Percentiles rank a stretch among this genome's conserved stretches.
Evolutionary conservation across 1,284 basidiomycete genomes (phyloP).

Genomic region (Puccinia polysora): DNA sequence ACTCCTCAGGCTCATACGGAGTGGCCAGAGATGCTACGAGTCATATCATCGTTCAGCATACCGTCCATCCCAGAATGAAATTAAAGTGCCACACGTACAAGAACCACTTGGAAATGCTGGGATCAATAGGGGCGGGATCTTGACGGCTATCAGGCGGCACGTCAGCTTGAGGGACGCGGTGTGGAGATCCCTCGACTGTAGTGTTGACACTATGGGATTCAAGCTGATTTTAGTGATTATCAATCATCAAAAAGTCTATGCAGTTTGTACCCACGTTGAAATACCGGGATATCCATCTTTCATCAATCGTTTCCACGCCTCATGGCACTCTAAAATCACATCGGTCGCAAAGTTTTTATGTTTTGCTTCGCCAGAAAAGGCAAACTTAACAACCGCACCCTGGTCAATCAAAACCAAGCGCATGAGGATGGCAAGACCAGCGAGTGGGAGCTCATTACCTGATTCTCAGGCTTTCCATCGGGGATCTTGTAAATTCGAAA

Average conservation of each 20-base stretch:
- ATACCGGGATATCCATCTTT: constrained; percentile 70
- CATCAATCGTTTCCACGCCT: constrained; percentile 94
- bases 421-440: neutral
- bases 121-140: constrained; percentile 52
- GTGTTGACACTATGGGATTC: constrained; percentile 58
- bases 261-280: constrained; percentile 67
- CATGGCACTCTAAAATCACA: constrained; percentile 97
- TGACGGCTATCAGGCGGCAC: constrained; percentile 68
- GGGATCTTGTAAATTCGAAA: constrained; percentile 57
- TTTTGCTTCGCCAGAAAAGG: constrained; percentile 99
- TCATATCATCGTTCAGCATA: no score
- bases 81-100: constrained; percentile 47
- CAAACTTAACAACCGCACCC: no score
- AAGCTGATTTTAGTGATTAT: constrained; percentile 54
- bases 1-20: no score
- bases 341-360: constrained; percentile 99
- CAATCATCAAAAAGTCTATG: neutral
- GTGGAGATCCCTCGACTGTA: constrained; percentile 70
- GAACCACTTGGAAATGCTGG: constrained; percentile 54
- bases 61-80: no score
- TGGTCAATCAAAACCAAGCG: constrained; percentile 4
- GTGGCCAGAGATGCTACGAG: no score
- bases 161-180: constrained; percentile 64
- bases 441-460: neutral
- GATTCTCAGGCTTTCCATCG: constrained; percentile 86